Conservation (phyloP, 805 yeast species). For the Wickerhamiella allomyrinae region DNA sequence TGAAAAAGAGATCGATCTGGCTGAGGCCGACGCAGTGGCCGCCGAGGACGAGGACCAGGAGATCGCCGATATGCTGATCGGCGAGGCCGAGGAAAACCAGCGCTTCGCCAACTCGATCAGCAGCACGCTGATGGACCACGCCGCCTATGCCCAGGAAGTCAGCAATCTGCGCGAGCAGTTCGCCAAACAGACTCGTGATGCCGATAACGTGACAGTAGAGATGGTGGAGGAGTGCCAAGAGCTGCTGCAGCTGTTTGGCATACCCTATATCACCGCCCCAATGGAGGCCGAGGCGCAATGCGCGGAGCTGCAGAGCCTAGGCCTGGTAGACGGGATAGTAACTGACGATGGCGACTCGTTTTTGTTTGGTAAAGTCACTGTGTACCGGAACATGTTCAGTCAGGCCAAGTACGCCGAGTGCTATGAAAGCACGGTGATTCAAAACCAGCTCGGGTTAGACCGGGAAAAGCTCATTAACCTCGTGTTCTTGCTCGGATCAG, state of each 20-base stretch:
- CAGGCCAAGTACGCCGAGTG: slow-evolving; percentile 87
- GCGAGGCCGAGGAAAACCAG: slow-evolving; percentile 63
- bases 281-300: slow-evolving; percentile 99
- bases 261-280: slow-evolving; percentile 91
- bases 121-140: slow-evolving; percentile 13
- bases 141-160: slow-evolving; percentile 19
- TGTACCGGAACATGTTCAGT: slow-evolving; percentile 87
- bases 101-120: slow-evolving; percentile 37
- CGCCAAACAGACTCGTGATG: slow-evolving; percentile 60
- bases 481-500: slow-evolving; percentile 82
- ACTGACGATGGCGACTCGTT: slow-evolving; percentile 98
- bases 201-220: slow-evolving; percentile 75
- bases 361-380: slow-evolving; percentile 67
- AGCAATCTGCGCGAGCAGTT: slow-evolving; percentile 44
- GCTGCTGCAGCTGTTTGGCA: slow-evolving; percentile 71
- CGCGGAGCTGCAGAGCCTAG: slow-evolving; percentile 55
- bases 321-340: slow-evolving; percentile 82
- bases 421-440: slow-evolving; percentile 48
- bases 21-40: slow-evolving; percentile 22
- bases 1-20: slow-evolving; percentile 14
- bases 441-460: slow-evolving; percentile 46
- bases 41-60: slow-evolving; percentile 60
- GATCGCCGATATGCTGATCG: slow-evolving; percentile 42
- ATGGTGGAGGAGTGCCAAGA: slow-evolving; percentile 91
- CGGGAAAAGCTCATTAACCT: slow-evolving; percentile 57